phyloP scores from a whole-genome alignment of 2,329 filamentous ascomycete species.

The Penicillium sp. region DNA sequence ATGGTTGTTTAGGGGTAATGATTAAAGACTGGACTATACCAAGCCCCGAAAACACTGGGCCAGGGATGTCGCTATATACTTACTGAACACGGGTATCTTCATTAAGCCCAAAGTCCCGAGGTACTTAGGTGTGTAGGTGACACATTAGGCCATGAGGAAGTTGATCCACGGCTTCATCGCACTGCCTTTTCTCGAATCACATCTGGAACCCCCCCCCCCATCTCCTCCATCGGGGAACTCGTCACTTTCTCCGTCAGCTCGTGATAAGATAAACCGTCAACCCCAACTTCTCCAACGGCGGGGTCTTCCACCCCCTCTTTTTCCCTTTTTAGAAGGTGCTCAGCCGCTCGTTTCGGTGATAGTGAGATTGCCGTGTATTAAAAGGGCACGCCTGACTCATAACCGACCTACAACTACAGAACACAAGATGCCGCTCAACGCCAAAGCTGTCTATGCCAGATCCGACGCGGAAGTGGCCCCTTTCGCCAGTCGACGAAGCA shows the following conservation, averaged over 20 bases:
- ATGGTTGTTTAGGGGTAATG: too few relatives aligned
- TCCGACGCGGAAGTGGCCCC: slow-evolving; percentile 43
- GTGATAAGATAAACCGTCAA: slow-evolving; percentile 1
- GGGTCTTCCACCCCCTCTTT: slow-evolving; percentile 1
- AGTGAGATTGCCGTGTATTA: slow-evolving; percentile 3
- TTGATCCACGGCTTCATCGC: too few relatives aligned
- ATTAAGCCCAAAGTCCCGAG: too few relatives aligned
- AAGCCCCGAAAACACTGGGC: too few relatives aligned
- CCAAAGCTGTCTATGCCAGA: slow-evolving; percentile 51
- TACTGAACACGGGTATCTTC: too few relatives aligned
- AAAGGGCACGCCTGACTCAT: background rate
- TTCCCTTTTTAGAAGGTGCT: slow-evolving; percentile 1
- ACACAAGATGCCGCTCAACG: slow-evolving; percentile 48
- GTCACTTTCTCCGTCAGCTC: background rate
- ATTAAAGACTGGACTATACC: too few relatives aligned
- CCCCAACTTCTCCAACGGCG: slow-evolving; percentile 11
- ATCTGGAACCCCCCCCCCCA: background rate
- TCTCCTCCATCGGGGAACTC: background rate
- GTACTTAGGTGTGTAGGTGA: too few relatives aligned
- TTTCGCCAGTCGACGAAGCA: slow-evolving; percentile 72
- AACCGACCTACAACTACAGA: background rate
- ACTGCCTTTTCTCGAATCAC: too few relatives aligned
- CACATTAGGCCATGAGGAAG: too few relatives aligned
- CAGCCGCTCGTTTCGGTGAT: background rate
- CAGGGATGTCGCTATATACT: too few relatives aligned